Conservation (phyloP, 805 yeast genomes). For the Kodamaea sagamina region DNA sequence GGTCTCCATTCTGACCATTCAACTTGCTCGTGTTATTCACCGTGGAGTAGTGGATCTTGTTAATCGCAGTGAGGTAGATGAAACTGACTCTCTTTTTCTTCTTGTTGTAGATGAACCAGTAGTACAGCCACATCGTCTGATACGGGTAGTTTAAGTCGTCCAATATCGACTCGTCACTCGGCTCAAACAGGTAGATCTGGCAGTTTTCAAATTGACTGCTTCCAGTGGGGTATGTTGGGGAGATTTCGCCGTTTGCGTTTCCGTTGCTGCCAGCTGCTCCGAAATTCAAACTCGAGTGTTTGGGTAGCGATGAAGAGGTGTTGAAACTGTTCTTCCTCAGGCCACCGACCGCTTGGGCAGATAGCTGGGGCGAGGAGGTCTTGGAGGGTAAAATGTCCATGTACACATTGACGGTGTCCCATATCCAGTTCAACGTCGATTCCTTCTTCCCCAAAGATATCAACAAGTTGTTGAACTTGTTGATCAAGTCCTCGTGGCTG, state of each 20-base stretch:
- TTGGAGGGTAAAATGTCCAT: slow-evolving; percentile 59
- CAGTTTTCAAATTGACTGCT: slow-evolving; percentile 43
- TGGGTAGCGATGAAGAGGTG: slow-evolving; percentile 12
- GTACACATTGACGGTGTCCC: slow-evolving; percentile 85
- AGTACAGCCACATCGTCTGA: slow-evolving; percentile 67
- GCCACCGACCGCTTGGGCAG: slow-evolving; percentile 20
- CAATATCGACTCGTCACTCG: slow-evolving; percentile 57
- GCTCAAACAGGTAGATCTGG: slow-evolving; percentile 63
- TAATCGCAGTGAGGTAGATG: slow-evolving; percentile 61
- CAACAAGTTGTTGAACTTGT: slow-evolving; percentile 75
- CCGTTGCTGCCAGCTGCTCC: no score
- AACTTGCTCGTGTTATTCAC: slow-evolving; percentile 26
- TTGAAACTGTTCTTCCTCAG: slow-evolving; percentile 32
- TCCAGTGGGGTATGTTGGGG: no score
- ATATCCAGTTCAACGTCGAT: slow-evolving; percentile 61
- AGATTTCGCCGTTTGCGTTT: no score
- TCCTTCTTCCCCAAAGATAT: slow-evolving; percentile 49
- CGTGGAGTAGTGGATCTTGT: slow-evolving; percentile 39
- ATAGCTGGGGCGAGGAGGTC: slow-evolving; percentile 24
- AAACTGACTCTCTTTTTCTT: slow-evolving; percentile 90
- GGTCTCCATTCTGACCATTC: slow-evolving; percentile 18
- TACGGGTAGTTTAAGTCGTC: slow-evolving; percentile 57
- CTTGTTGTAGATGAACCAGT: slow-evolving; percentile 92
- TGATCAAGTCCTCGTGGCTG: slow-evolving; percentile 49
- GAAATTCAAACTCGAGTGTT: slow-evolving; percentile 18